Evolutionary conservation across 2,329 filamentous ascomycete genomes (phyloP), one percentile per base, ranked within the genome.

Genomic region (Penicillium sp.): DNA sequence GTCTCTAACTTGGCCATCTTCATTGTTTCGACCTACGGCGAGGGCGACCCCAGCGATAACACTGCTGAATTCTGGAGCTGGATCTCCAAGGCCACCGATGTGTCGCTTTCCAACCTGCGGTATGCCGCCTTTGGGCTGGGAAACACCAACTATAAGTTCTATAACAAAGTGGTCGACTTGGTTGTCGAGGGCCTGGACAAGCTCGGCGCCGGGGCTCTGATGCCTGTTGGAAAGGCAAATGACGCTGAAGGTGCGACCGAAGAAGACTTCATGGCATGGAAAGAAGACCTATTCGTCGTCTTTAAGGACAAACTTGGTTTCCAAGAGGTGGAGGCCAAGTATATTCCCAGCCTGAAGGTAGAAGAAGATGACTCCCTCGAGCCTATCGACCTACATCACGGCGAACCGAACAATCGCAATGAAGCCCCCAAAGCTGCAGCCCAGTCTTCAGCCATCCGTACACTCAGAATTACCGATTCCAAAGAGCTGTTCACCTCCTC

Each of bases 141-240:
- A 54, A 97, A 97, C 80, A 96, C 95, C 79, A 96, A 92, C 31
- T 97, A 97, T 73, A 92, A 96, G 72, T 92, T 96, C 78, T 97
- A 96, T 81, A 97, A 97, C 79, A 88, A 88, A 45, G 93, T 97
- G 85, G 89, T 96, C 54, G 89, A 92, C 74, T 89, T 91, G 58
- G 87, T 96, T 51, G 84, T 90, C 74, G 87, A 88, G 73, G 84
- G 83, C 48, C 78, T 97, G 48, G 79, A 86, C 66, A 89, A 86
- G 66, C 81, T 92, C 5, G 92, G 92, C 43, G 92, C 89, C 6
- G 81, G 83, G 64, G 82, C 88, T 56, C 87, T 96, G 55, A 89
- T 92, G 48, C 81, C 86, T 45, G 89, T 91, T 53, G 92, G 92
- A 59, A 92, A 95, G 77, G 93, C 92, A 60, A 91, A 97, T 66